phyloP scores from a whole-genome alignment of 108 stramenopile genomes.

The Fragilariopsis cylindrus region DNA sequence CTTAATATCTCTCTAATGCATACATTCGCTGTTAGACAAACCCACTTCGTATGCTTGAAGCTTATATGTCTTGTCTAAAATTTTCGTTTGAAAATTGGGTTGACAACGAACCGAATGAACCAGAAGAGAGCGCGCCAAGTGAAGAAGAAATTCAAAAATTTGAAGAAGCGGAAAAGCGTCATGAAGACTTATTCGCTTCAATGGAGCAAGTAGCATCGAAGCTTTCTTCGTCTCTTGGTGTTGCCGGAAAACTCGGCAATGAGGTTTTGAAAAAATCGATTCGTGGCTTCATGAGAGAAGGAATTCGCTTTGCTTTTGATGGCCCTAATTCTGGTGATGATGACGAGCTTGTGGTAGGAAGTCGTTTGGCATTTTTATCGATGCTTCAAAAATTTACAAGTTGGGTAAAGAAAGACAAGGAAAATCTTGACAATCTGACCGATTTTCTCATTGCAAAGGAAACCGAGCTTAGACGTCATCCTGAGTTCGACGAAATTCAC shows the following conservation, averaged over 20 bases:
- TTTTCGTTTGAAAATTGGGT: slow-evolving; percentile 77
- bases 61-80: slow-evolving; percentile 83
- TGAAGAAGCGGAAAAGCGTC: slow-evolving; percentile 52
- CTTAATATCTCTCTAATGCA: background rate
- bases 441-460: slow-evolving; percentile 60
- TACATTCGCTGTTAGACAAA: slow-evolving; percentile 33
- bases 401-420: slow-evolving; percentile 64
- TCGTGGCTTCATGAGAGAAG: slow-evolving; percentile 74
- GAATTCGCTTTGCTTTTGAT: slow-evolving; percentile 80
- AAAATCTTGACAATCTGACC: slow-evolving; percentile 42
- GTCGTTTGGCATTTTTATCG: slow-evolving; percentile 74
- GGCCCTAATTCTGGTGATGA: slow-evolving; percentile 56
- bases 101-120: slow-evolving; percentile 67
- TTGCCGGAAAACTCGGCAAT: slow-evolving; percentile 56
- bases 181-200: slow-evolving; percentile 48
- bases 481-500: slow-evolving; percentile 76
- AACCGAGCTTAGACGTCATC: slow-evolving; percentile 50
- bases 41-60: slow-evolving; percentile 81
- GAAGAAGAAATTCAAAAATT: slow-evolving; percentile 75
- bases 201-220: slow-evolving; percentile 66
- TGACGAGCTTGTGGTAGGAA: slow-evolving; percentile 65
- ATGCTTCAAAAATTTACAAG: slow-evolving; percentile 44
- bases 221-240: slow-evolving; percentile 71
- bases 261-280: slow-evolving; percentile 56
- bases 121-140: slow-evolving; percentile 57